phyloP scores from a whole-genome alignment of 371 early-diverging fungal genomes.

The Mortierella sp. region DNA sequence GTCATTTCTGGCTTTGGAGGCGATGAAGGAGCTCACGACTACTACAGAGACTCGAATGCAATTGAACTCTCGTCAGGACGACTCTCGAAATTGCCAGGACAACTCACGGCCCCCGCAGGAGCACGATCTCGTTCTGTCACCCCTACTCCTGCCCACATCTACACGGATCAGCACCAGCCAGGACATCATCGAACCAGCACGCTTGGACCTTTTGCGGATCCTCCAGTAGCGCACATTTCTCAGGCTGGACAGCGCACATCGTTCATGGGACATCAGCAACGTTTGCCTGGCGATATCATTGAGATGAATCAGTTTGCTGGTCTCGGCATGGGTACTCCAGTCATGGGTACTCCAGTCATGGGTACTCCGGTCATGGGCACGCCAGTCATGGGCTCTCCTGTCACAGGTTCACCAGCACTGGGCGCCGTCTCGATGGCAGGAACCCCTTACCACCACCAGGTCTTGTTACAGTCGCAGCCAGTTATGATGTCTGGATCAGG shows the following conservation, averaged over 20 bases:
- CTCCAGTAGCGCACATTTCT: slow-evolving; percentile 32
- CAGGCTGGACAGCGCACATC: slow-evolving; percentile 18
- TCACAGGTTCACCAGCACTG: slow-evolving; percentile 3
- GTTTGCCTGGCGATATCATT: slow-evolving; percentile 17
- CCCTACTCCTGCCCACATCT: slow-evolving; percentile 14
- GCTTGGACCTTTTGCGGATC: slow-evolving; percentile 27
- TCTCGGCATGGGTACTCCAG: background rate
- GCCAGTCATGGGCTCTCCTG: background rate
- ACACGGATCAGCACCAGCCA: slow-evolving; percentile 8
- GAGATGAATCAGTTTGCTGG: slow-evolving; percentile 43
- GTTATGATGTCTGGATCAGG: background rate
- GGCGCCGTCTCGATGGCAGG: slow-evolving; percentile 4
- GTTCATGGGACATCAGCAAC: slow-evolving; percentile 18
- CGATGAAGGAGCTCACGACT: slow-evolving; percentile 36
- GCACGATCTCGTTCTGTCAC: slow-evolving; percentile 20
- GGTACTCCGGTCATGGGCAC: background rate
- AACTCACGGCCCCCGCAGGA: slow-evolving; percentile 24
- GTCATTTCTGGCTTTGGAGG: slow-evolving; percentile 38
- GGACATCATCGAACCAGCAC: slow-evolving; percentile 1
- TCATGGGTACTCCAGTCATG: background rate
- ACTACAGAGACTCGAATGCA: slow-evolving; percentile 49
- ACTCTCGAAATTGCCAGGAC: slow-evolving; percentile 25
- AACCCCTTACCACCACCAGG: slow-evolving; percentile 22
- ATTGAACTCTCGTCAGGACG: slow-evolving; percentile 30
- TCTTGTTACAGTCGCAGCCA: slow-evolving; percentile 8